Base-by-base conservation (phyloP, 192 early-diverging fungal species). In the Neocallimastix lanati region DNA sequence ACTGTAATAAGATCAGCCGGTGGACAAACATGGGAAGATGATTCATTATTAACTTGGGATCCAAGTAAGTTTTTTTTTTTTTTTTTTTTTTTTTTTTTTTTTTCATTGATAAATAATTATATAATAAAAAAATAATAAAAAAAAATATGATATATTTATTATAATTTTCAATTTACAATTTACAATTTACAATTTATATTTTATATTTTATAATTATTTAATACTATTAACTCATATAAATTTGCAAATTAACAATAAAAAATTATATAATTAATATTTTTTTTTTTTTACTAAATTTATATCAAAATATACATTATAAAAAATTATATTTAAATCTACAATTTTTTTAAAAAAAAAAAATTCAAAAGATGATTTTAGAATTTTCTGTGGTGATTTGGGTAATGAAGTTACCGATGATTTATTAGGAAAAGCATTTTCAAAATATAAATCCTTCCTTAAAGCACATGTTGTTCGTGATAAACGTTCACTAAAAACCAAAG, bases 341-440 rank as follows among this genome's bases (percentile, higher is more conserved):
- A 76, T n/a, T 28, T 30, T 76, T 40, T 76, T 16, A 3, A 15
- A 4, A 27, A 79, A 15, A 28, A 2, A 28, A n/a, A n/a, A n/a
- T n/a, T n/a, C n/a, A n/a, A n/a, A 77, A 93, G 92, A 96, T 80
- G 96, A 98, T 84, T 98, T 92, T 85, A 87, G 96, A 29, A 83
- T 98, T 77, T 98, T 97, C 86, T 93, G 91, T 79, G 96, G 96
- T 76, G 94, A 98, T 84, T 85, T 98, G 29, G 96, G 96, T 28
- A 95, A 94, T 79, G 96, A 98, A 79, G 94, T 96, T 4, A 95
- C 92, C 0, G 92, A 93, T 80, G 94, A 97, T 27, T 77, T 94
- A 33, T 85, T 97, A 29, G 83, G 85, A 28, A 91, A 93, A 78
- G 88, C 91, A 5, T 98, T 98, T 84, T 83, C 88, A 58, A 96